Evolutionary conservation across 1,284 basidiomycete species (phyloP), one percentile per base, ranked within the genome.

Genomic region (Puccinia triticina): DNA sequence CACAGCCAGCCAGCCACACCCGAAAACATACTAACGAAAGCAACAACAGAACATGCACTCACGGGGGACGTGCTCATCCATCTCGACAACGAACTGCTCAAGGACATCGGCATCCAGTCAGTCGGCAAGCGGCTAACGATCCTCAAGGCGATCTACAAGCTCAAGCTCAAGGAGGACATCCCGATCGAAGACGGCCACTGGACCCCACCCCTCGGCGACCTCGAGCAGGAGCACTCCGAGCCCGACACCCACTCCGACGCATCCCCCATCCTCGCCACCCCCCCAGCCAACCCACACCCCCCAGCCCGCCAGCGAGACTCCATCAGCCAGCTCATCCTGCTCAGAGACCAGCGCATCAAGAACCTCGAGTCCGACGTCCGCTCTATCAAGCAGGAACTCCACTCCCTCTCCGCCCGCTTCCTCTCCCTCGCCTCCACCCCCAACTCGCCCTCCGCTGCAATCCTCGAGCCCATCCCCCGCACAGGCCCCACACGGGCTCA

Each of bases 121-220:
- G 91, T 97, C 84, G 95, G 95, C 11, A 94, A 96, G 88, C 89
- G 95, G 71, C 88, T 98, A 32, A 90, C 92, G 48, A 94, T 98
- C 84, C 90, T 98, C 85, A 94, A 94, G 87, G 92, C 93, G 72
- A 91, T 97, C 83, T 97, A 96, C 88, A 91, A 92, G 83, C 89
- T 94, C 84, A 98, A 98, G 88, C 88, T 94, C 76, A 91, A 91
- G 1, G 90, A 95, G 85, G 91, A 92, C 84, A 89, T 98, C 75
- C 92, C 93, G 67, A 91, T 97, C 84, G 93, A 93, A 82, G 89
- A 92, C 57, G 93, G 94, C 84, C 91, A 94, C 85, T 98, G 95
- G 88, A 90, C 94, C 37, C 95, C 95, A 32, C 94, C 93, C 84
- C 95, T 66, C 4, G 77, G 77, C 11, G 77, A 79, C 55, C 48